Evolutionary conservation across 768 basidiomycete genomes (phyloP).

Genomic region (Leucocoprinus birnbaumii): DNA sequence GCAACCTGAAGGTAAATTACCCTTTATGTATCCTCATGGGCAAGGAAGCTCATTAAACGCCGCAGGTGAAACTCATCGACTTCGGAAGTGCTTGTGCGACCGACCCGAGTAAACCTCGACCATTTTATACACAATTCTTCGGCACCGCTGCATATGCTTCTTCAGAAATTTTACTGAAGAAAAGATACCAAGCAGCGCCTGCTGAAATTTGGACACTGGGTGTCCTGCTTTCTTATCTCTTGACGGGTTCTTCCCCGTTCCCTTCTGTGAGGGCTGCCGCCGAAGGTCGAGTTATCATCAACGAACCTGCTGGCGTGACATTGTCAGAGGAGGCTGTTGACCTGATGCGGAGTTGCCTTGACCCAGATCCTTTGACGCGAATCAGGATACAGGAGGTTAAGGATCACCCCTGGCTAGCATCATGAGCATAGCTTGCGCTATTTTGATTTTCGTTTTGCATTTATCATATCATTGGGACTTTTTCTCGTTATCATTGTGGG

Average conservation of each 20-base stretch:
- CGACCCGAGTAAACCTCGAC: conserved; percentile 58
- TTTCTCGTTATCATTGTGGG: background rate
- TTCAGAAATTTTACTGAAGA: conserved; percentile 88
- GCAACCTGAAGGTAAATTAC: conserved; percentile 56
- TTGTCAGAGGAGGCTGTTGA: conserved; percentile 51
- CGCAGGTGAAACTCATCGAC: conserved; percentile 90
- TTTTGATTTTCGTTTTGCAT: background rate
- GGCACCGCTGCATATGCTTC: conserved; percentile 96
- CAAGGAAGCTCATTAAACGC: background rate
- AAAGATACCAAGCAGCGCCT: conserved; percentile 87
- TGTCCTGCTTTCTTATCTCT: conserved; percentile 89
- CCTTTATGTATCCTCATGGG: conserved; percentile 6
- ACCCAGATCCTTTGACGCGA: conserved; percentile 77
- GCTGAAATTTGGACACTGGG: conserved; percentile 97
- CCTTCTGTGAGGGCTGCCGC: conserved; percentile 82
- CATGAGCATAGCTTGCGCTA: background rate
- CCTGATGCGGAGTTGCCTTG: conserved; percentile 75
- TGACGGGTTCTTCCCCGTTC: conserved; percentile 92
- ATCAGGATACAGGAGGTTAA: conserved; percentile 82
- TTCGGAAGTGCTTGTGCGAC: conserved; percentile 87
- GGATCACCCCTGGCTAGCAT: conserved; percentile 75
- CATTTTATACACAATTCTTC: conserved; percentile 78
- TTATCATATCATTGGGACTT: background rate
- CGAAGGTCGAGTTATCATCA: conserved; percentile 57
- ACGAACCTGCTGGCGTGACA: conserved; percentile 32